phyloP scores from a whole-genome alignment of 768 basidiomycete species.

The Sistotremastrum niveocremeum region DNA sequence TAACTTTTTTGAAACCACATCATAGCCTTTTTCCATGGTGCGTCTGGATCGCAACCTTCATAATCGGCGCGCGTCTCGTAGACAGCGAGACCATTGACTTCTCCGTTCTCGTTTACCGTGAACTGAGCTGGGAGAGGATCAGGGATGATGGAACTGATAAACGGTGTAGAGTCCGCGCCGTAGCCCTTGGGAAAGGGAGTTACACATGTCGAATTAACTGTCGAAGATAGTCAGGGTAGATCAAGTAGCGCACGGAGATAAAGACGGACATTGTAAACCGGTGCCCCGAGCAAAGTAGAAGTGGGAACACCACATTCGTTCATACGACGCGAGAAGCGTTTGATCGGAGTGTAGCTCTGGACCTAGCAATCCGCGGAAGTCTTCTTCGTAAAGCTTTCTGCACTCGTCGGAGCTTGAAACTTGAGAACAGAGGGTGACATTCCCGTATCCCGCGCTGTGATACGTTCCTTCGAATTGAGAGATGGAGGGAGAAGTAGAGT shows the following conservation, averaged over 20 bases:
- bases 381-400: slow-evolving; percentile 17
- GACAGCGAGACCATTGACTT: too few relatives aligned
- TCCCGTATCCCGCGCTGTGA: slow-evolving; percentile 23
- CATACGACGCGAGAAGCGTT: slow-evolving; percentile 20
- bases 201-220: slow-evolving; percentile 10
- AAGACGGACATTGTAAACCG: slow-evolving; percentile 13
- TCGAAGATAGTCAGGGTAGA: slow-evolving; percentile 1
- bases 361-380: slow-evolving; percentile 11
- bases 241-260: slow-evolving; percentile 1
- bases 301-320: slow-evolving; percentile 25
- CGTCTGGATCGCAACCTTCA: too few relatives aligned
- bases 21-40: too few relatives aligned
- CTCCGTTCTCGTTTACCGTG: too few relatives aligned
- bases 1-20: too few relatives aligned
- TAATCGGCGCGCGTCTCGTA: too few relatives aligned
- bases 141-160: not conserved
- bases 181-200: slow-evolving; percentile 24
- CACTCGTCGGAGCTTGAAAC: slow-evolving; percentile 13
- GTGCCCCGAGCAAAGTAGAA: not conserved
- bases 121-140: too few relatives aligned
- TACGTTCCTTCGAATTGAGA: slow-evolving; percentile 23
- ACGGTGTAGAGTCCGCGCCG: slow-evolving; percentile 23
- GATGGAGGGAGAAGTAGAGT: not conserved
- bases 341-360: not conserved
- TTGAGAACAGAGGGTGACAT: slow-evolving; percentile 23